Evolutionary conservation across 345 rosid species (phyloP).

Genomic region (Mercurialis annua): DNA sequence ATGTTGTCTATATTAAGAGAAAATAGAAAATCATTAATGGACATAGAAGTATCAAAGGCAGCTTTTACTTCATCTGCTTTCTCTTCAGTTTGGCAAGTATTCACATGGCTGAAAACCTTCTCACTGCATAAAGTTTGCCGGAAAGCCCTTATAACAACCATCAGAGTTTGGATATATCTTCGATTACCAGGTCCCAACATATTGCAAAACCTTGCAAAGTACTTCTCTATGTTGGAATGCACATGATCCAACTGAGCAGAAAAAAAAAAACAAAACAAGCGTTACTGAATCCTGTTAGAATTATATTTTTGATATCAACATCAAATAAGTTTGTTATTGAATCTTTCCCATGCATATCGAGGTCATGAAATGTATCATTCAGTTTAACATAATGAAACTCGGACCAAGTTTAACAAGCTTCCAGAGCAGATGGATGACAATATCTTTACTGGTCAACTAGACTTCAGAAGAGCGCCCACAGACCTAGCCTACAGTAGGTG

Average conservation of each 20-base stretch:
- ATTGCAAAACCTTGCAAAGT: slow-evolving; percentile 62
- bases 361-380: slow-evolving; percentile 1
- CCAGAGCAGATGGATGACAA: neutral
- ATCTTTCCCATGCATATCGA: neutral
- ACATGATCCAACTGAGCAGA: slow-evolving; percentile 65
- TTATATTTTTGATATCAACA: slow-evolving; percentile 8
- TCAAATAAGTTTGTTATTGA: neutral
- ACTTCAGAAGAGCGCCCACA: no score
- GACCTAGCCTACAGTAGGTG: no score
- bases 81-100: slow-evolving; percentile 32
- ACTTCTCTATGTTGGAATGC: slow-evolving; percentile 55
- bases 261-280: slow-evolving; percentile 17
- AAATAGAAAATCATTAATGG: slow-evolving; percentile 81
- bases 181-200: slow-evolving; percentile 86
- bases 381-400: neutral
- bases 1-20: slow-evolving; percentile 81
- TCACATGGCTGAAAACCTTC: slow-evolving; percentile 25
- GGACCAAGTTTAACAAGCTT: slow-evolving; percentile 1
- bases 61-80: slow-evolving; percentile 31
- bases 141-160: slow-evolving; percentile 66
- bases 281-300: neutral
- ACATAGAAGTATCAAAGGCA: slow-evolving; percentile 50
- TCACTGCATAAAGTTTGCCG: slow-evolving; percentile 46
- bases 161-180: slow-evolving; percentile 84
- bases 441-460: slow-evolving; percentile 1